Evolutionary conservation across 441 rosid genomes (phyloP), one percentile per base, ranked within the genome.

Genomic region (Aquilaria agallochum): DNA sequence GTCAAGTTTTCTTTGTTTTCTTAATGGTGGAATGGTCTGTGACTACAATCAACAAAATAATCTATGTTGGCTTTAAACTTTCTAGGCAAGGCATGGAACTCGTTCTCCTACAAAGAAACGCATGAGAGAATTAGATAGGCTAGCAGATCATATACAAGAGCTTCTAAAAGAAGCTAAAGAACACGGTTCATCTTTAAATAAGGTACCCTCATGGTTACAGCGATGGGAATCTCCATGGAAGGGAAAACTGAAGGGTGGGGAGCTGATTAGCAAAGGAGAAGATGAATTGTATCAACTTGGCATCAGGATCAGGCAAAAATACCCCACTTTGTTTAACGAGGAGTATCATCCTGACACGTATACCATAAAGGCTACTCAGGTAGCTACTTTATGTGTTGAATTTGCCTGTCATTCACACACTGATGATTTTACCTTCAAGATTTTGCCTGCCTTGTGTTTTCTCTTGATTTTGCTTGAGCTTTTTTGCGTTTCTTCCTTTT

Each of bases 101-200:
- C 97, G 98, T 59, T 78, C 96, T 61, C 98, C 99, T 2, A 89
- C 98, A n/a, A 85, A 82, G 78, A 89, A 89, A 62, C 79, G 98
- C 68, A 80, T 85, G 76, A 69, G 77, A 65, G 98, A 92, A 67
- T 59, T 95, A 63, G 95, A 89, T 45, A 64, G 53, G 59, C 66
- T 95, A 80, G 83, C 93, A 58, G 72, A 74, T 55, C 92, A 71
- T 70, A 65, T 92, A 61, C 82, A 76, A 64, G 83, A 77, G 67
- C 75, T 92, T 30, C 53, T 89, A 50, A 79, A 68, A 60, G 86
- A 83, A 55, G 91, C 86, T 9, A 74, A 87, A 68, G 80, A 81
- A 57, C 72, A 67, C 31, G 68, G 75, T 1, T 56, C 55, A 65
- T 72, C 86, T 12, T 53, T 73, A 55, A 66, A 83, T 61, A 78